Conservation (phyloP, 768 basidiomycete species). For the Tremella mesenterica region DNA sequence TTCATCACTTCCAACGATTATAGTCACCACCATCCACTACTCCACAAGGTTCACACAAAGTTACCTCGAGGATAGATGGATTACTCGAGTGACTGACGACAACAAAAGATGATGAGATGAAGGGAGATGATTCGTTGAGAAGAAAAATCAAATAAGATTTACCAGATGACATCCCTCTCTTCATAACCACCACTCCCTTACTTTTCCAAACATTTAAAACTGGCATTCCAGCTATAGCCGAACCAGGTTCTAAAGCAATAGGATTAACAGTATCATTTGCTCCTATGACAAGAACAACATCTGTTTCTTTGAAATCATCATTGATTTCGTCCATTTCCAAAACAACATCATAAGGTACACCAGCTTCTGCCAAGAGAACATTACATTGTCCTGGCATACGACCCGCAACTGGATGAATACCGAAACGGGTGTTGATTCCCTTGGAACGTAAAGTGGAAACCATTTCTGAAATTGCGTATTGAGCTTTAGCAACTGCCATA, state of each 20-base stretch:
- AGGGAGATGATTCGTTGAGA: neutral
- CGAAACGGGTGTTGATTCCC: conserved; percentile 57
- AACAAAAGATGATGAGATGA: neutral
- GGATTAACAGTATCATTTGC: conserved; percentile 91
- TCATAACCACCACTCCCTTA: conserved; percentile 87
- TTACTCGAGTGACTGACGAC: neutral
- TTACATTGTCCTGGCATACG: conserved; percentile 92
- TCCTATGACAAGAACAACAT: conserved; percentile 82
- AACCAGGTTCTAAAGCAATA: conserved; percentile 75
- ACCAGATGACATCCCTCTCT: conserved; percentile 75
- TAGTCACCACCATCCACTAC: no score
- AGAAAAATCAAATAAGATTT: no score
- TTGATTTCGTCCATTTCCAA: conserved; percentile 93
- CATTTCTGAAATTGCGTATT: conserved; percentile 67
- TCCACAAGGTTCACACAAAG: neutral
- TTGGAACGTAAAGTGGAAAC: conserved; percentile 62
- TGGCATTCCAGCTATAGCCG: conserved; percentile 84
- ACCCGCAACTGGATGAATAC: conserved; percentile 71
- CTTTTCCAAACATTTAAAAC: conserved; percentile 89
- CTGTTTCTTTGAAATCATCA: conserved; percentile 78
- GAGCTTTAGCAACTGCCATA: conserved; percentile 87
- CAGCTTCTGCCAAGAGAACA: conserved; percentile 80
- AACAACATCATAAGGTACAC: conserved; percentile 83
- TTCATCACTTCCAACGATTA: no score
- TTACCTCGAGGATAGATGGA: no score